Evolutionary conservation across 75 land plant species (phyloP).

Genomic region (Pinus albicaulis): DNA sequence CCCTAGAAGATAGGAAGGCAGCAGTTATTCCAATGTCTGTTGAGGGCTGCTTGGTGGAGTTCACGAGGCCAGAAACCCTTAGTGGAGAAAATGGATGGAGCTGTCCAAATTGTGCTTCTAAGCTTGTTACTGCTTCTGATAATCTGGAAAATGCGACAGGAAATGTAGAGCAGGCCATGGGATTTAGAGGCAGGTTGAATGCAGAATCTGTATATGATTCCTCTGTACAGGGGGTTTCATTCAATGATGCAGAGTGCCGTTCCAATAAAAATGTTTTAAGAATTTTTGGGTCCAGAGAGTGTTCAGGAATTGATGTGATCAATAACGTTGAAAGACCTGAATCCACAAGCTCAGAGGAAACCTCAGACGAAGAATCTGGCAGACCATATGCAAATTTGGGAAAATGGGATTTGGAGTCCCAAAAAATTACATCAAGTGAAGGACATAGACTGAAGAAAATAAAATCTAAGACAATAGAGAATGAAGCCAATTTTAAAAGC

Average conservation of each 20-base stretch:
- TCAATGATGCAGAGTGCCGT: background rate
- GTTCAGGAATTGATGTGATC: background rate
- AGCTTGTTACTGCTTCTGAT: no score
- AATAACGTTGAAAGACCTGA: background rate
- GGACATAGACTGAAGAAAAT: constrained; percentile 8
- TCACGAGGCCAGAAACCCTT: constrained; percentile 77
- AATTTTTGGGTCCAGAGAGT: no score
- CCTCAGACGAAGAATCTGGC: background rate
- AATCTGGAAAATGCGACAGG: no score
- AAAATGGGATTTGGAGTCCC: background rate
- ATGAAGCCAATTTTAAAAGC: constrained; percentile 18
- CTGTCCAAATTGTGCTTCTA: constrained; percentile 71
- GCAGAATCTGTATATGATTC: no score
- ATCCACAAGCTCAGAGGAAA: background rate
- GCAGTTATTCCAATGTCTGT: constrained; percentile 57
- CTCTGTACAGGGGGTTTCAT: background rate
- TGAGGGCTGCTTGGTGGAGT: constrained; percentile 64
- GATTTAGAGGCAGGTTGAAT: no score
- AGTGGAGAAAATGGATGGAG: constrained; percentile 82
- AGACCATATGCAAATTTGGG: background rate
- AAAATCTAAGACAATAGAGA: constrained; percentile 17
- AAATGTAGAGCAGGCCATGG: no score
- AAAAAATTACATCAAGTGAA: background rate
- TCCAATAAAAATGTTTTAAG: no score
- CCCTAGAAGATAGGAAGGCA: constrained; percentile 53